Base-by-base conservation (phyloP, 2,329 filamentous ascomycete genomes). In the Alternaria postmessia region DNA sequence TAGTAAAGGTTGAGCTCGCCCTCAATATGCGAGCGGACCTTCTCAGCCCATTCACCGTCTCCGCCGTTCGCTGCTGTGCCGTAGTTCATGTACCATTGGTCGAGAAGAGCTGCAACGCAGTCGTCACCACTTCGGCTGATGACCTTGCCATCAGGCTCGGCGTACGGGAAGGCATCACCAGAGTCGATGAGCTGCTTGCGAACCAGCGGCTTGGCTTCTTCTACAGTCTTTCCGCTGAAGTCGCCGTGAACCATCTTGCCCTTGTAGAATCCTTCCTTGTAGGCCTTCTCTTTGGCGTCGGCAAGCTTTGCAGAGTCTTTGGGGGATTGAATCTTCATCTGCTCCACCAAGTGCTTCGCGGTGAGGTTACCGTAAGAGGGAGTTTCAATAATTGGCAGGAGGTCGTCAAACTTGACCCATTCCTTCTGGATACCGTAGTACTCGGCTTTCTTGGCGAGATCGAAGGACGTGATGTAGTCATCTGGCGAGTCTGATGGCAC, bases 1-100 rank as follows among this genome's bases (percentile, higher is more conserved):
- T 92, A 88, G 81, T 91, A 98, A 7, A 91, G 92, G 79, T 97
- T 91, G 63, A 97, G 82, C 30, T 87, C 87, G 64, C 86, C 86
- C 41, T 75, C 66, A 42, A 79, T 73, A 55, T 79, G 74, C 61
- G 87, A 68, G 41, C 78, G 64, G 36, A 80, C 92, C 43, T 86
- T 84, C 64, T 91, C 82, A 75, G 91, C 91, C 95, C 95, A 98
- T 51, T 89, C 86, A 43, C 82, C 81, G 69, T 89, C 87, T 63
- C 92, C 92, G 80, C 94, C 91, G 52, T 81, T 81, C 44, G 81
- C 81, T 20, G 79, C 76, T 18, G 79, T 80, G 63, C 95, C 95
- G 74, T 99, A 99, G 81, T 97, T 94, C 71, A 99, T 84, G 81
- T 96, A 99, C 94, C 95, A 99, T 81, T 99, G 95, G 71, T 97